Base-by-base conservation (phyloP, 1,284 basidiomycete genomes). In the Microbotryum scabiosae region DNA sequence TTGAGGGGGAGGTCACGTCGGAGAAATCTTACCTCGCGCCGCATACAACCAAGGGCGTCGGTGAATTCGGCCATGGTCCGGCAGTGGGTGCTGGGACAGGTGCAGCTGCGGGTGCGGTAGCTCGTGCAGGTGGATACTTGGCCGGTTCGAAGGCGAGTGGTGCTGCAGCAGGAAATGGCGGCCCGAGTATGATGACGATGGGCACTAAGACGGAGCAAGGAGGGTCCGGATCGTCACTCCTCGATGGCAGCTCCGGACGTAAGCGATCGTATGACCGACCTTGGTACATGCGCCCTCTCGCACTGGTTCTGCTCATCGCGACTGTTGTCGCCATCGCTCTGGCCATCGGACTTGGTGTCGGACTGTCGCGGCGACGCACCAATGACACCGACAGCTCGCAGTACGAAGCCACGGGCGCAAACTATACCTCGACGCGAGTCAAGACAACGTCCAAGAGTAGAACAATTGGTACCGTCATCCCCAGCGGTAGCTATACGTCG, bases 271-370 rank as follows among this genome's bases (percentile, higher is more conserved):
- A 36, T 18, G 54, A 53, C 26, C 57, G 55, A 25, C 58, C 58
- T 5, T 67, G 66, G 66, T 65, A 59, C 61, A 44, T 67, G 30
- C 56, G 66, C 14, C 63, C 63, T 1, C 43, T 65, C 4, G 56
- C 63, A 3, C 54, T 67, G 21, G 21, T 45, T 16, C 47, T 60
- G 50, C 55, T 67, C 25, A 26, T 36, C n/a, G 60, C 25, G 14
- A 48, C 63, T 56, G 43, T 67, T 36, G 10, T 44, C 18, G 61
- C 60, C 36, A 43, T 62, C 25, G 66, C 66, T 14, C 63, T 67
- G 44, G 66, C 66, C 25, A 54, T 67, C 25, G 66, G 66, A 1
- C 57, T 67, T 9, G 66, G 66, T 21, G 63, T 67, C 44, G 66
- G 66, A 5, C 25, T 67, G 12, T 57, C 60, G 41, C 54, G 30